phyloP scores from a whole-genome alignment of 139 green algal species.

The Chlorella sp. region DNA sequence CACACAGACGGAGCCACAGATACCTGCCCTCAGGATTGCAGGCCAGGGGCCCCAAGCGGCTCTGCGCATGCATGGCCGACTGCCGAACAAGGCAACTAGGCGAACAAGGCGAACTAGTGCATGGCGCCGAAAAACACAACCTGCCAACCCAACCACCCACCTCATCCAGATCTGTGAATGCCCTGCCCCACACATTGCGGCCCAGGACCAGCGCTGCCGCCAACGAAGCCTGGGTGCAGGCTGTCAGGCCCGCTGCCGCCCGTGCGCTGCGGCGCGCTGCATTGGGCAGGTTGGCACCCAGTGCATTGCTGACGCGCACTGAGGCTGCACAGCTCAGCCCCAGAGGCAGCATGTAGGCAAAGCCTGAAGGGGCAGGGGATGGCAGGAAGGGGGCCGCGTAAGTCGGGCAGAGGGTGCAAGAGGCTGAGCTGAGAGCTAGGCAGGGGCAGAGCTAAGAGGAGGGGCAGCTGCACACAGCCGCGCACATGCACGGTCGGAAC shows the following conservation, averaged over 20 bases:
- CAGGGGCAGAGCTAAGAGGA: no score
- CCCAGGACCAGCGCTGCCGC: not conserved
- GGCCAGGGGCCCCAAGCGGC: no score
- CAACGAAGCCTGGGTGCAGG: slow-evolving; percentile 11
- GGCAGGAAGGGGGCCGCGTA: no score
- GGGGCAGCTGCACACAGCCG: not conserved
- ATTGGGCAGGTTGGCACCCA: slow-evolving; percentile 36
- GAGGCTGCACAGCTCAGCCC: slow-evolving; percentile 31
- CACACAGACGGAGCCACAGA: no score
- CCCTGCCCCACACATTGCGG: not conserved
- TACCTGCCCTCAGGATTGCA: no score
- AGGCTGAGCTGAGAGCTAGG: no score
- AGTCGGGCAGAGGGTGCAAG: no score
- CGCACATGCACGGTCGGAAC: no score
- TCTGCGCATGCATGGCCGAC: no score
- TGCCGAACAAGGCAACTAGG: no score
- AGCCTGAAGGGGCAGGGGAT: not conserved
- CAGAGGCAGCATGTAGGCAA: no score
- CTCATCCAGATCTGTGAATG: slow-evolving; percentile 24
- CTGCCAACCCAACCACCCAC: not conserved
- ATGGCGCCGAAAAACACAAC: not conserved
- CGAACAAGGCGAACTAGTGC: no score
- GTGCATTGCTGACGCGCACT: slow-evolving; percentile 45
- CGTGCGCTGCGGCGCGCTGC: slow-evolving; percentile 34
- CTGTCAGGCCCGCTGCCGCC: not conserved